These are phyloP conservation scores for Lithospermum erythrorhizon DNA, from an alignment of 257 asterid genomes.

Conservation along the genomic window DNA sequence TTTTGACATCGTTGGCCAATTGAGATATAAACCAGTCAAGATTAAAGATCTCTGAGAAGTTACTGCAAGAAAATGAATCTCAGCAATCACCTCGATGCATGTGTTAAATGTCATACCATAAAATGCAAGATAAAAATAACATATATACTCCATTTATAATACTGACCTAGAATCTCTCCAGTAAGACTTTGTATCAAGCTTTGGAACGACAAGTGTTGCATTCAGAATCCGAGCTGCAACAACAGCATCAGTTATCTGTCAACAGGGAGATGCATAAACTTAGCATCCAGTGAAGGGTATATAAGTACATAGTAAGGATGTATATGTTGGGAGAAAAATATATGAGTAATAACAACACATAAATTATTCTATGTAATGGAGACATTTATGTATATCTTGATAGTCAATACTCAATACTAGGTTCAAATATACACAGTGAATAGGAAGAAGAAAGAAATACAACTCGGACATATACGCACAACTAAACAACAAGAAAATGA, in stretches of 20 bases:
- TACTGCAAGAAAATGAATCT: conserved; percentile 42
- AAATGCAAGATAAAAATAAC: conserved; percentile 1
- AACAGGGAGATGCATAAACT: conserved; percentile 7
- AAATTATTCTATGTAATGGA: neutral
- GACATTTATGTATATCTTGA: neutral
- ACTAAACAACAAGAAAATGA: neutral
- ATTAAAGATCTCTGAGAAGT: conserved; percentile 84
- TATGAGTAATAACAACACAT: no score
- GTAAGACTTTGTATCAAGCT: conserved; percentile 78
- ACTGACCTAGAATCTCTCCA: conserved; percentile 93
- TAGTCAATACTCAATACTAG: no score
- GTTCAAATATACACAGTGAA: no score
- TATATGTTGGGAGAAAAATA: no score
- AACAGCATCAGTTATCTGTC: conserved; percentile 90
- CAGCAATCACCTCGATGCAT: neutral
- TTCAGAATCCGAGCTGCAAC: conserved; percentile 97
- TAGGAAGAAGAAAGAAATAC: no score
- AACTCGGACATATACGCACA: neutral
- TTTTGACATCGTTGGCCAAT: conserved; percentile 62
- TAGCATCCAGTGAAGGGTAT: neutral
- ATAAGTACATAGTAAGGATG: no score
- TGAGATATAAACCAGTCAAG: conserved; percentile 72
- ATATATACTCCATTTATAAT: conserved; percentile 5
- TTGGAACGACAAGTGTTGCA: conserved; percentile 87
- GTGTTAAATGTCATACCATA: conserved; percentile 5